Evolutionary conservation across 179 eudicot species (phyloP).

Genomic region (Actinidia chinensis): DNA sequence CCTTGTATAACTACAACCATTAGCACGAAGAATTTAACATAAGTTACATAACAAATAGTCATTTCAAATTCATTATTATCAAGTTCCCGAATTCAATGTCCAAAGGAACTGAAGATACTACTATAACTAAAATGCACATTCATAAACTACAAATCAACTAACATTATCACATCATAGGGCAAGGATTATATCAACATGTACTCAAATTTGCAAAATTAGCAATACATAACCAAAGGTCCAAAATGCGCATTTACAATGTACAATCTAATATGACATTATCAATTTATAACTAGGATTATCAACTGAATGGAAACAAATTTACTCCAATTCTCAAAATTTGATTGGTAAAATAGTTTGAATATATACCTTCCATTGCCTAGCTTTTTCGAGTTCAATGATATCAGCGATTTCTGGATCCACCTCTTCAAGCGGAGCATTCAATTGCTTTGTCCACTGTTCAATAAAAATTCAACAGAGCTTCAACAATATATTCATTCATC

Average conservation of each 20-base stretch:
- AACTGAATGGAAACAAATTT: not conserved
- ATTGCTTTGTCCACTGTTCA: slow-evolving; percentile 77
- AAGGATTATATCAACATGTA: not conserved
- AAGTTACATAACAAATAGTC: too few relatives aligned
- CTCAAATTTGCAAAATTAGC: too few relatives aligned
- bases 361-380: slow-evolving; percentile 93
- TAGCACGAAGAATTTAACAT: too few relatives aligned
- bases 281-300: not conserved
- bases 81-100: not conserved
- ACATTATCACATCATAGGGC: not conserved
- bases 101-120: slow-evolving; percentile 1
- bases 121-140: not conserved
- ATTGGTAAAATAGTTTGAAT: not conserved
- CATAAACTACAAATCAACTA: not conserved
- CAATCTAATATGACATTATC: not conserved
- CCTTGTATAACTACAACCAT: too few relatives aligned
- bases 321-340: not conserved
- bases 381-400: slow-evolving; percentile 86
- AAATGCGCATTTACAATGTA: not conserved
- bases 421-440: slow-evolving; percentile 76
- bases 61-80: too few relatives aligned
- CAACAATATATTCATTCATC: not conserved
- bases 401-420: slow-evolving; percentile 85
- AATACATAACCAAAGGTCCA: too few relatives aligned
- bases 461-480: slow-evolving; percentile 10